Evolutionary conservation across 805 yeast genomes (phyloP).

Genomic region (Hanseniaspora nectarophila): DNA sequence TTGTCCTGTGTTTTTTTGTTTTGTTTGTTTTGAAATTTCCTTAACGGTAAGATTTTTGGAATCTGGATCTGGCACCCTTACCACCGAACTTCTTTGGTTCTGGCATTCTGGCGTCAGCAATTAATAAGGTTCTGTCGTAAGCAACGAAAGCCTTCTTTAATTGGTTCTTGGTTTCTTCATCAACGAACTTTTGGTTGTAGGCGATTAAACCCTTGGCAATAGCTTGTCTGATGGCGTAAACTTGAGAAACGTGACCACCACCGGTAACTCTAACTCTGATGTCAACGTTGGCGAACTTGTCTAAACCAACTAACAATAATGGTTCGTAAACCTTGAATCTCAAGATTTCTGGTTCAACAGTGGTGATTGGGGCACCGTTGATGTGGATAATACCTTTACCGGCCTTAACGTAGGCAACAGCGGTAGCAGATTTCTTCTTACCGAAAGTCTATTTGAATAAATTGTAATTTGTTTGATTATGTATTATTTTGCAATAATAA

Average conservation of each 20-base stretch:
- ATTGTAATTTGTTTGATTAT: background rate
- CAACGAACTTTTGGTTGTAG: constrained; percentile 98
- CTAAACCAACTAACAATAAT: constrained; percentile 93
- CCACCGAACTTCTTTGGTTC: constrained; percentile 99
- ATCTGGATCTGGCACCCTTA: constrained; percentile 99
- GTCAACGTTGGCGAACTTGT: constrained; percentile 96
- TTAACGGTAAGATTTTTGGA: constrained; percentile 99
- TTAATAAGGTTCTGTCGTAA: constrained; percentile 98
- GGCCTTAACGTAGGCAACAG: constrained; percentile 98
- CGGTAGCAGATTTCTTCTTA: constrained; percentile 99
- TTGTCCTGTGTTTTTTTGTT: too few relatives aligned
- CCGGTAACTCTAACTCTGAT: constrained; percentile 98
- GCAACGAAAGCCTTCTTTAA: constrained; percentile 93
- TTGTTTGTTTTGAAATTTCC: constrained; percentile 15
- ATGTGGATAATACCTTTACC: constrained; percentile 99
- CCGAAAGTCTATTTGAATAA: constrained; percentile 73
- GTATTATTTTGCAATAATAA: background rate
- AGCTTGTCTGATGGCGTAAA: constrained; percentile 99
- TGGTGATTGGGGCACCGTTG: constrained; percentile 98
- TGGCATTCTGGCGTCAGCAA: constrained; percentile 99
- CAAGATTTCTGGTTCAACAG: constrained; percentile 97
- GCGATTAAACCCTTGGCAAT: constrained; percentile 99
- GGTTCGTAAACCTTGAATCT: constrained; percentile 99
- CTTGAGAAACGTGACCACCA: constrained; percentile 99
- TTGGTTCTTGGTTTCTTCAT: constrained; percentile 99